A percentile compares a stretch with the other conserved stretches of the same genome.
phyloP scores from a whole-genome alignment of 2,329 filamentous ascomycete genomes.

The Cadophora gregata region DNA sequence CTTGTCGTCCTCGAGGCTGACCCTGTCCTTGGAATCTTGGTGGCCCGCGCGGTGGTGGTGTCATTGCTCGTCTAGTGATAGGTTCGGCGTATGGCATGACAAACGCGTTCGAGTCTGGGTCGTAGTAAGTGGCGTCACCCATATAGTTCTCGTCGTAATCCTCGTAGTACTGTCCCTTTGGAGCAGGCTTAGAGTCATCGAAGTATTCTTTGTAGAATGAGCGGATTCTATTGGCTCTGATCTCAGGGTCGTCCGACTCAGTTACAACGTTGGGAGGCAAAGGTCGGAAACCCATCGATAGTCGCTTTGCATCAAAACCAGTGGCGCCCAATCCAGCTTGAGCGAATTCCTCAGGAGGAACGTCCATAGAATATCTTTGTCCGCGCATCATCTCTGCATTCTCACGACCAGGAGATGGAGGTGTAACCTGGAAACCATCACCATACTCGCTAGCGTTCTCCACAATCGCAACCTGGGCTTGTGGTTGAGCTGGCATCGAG shows the following conservation, averaged over 20 bases:
- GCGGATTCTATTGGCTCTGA: slow-evolving; percentile 92
- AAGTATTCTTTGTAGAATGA: slow-evolving; percentile 99
- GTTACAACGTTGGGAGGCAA: slow-evolving; percentile 83
- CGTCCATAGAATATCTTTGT: slow-evolving; percentile 46
- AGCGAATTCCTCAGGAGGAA: slow-evolving; percentile 45
- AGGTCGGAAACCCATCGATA: slow-evolving; percentile 80
- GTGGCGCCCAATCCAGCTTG: slow-evolving; percentile 59
- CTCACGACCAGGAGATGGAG: slow-evolving; percentile 50
- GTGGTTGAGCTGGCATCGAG: slow-evolving; percentile 37
- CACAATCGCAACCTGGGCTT: slow-evolving; percentile 43
- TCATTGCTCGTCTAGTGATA: slow-evolving; percentile 90
- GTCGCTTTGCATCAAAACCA: slow-evolving; percentile 58
- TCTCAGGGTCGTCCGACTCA: slow-evolving; percentile 86
- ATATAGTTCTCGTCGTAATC: slow-evolving; percentile 76
- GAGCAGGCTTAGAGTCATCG: slow-evolving; percentile 71
- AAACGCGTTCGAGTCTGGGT: slow-evolving; percentile 54
- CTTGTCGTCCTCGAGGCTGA: slow-evolving; percentile 50
- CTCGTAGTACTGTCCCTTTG: slow-evolving; percentile 67
- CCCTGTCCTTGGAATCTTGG: slow-evolving; percentile 44
- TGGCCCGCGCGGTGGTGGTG: slow-evolving; percentile 73
- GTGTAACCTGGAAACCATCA: slow-evolving; percentile 54
- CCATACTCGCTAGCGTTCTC: slow-evolving; percentile 61
- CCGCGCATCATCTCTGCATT: slow-evolving; percentile 32
- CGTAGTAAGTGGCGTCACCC: slow-evolving; percentile 58
- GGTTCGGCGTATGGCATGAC: slow-evolving; percentile 86